Evolutionary conservation across 2,329 filamentous ascomycete genomes (phyloP).

Genomic region (Epichloe baconii): DNA sequence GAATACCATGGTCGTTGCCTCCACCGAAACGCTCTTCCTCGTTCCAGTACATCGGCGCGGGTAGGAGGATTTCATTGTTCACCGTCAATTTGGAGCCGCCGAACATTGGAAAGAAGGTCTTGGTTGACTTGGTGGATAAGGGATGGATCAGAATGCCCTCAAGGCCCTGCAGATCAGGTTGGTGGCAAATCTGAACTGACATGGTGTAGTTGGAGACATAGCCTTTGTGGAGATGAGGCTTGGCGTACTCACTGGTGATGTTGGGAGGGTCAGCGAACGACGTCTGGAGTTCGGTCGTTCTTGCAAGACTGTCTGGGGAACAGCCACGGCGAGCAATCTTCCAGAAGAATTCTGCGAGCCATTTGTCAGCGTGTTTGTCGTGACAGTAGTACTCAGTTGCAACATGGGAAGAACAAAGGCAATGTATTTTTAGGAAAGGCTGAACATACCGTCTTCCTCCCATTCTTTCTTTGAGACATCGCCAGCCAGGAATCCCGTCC

Average conservation of each 20-base stretch:
- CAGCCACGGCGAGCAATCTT: conserved; percentile 46
- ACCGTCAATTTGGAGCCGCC: conserved; percentile 55
- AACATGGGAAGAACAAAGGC: too few relatives aligned
- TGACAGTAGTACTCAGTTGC: too few relatives aligned
- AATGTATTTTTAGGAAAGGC: not conserved
- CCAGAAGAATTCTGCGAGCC: conserved; percentile 38
- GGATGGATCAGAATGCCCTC: conserved; percentile 54
- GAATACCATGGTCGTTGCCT: conserved; percentile 35
- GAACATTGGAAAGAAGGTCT: conserved; percentile 50
- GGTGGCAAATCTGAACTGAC: conserved; percentile 50
- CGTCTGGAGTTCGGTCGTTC: conserved; percentile 29
- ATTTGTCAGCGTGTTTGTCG: not conserved
- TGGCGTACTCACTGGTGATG: conserved; percentile 32
- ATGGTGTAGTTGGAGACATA: conserved; percentile 49
- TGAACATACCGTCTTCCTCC: conserved; percentile 35
- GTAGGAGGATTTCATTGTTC: conserved; percentile 59
- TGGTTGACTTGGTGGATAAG: conserved; percentile 41
- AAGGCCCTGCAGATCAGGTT: conserved; percentile 48
- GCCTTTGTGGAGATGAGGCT: conserved; percentile 39
- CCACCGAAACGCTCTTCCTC: conserved; percentile 50
- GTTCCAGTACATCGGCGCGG: conserved; percentile 56
- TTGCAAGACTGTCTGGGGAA: conserved; percentile 47
- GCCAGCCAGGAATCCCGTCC: conserved; percentile 21
- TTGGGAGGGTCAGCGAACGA: conserved; percentile 31
- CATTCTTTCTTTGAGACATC: conserved; percentile 30